Conservation (phyloP, 2,329 filamentous ascomycete genomes). For the Fusarium chaquense region DNA sequence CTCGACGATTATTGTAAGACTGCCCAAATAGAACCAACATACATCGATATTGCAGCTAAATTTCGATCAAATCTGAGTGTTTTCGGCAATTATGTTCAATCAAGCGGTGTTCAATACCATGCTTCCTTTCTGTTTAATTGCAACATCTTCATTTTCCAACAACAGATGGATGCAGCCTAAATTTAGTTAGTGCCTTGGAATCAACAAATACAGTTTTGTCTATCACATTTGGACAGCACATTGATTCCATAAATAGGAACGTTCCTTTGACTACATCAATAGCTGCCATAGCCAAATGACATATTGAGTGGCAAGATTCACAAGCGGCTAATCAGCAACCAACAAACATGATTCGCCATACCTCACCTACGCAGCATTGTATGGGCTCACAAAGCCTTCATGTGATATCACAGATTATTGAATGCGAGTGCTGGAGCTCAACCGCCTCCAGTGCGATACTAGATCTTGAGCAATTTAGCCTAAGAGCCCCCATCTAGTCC, state of each 20-base stretch:
- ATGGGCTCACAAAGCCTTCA: not conserved
- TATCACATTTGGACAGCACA: not conserved
- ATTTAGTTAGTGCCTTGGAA: not conserved
- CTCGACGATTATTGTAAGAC: not conserved
- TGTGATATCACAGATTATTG: not conserved
- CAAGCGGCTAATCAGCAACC: not conserved
- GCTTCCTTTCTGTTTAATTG: not conserved
- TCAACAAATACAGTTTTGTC: too few species aligned
- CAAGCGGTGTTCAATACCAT: too few species aligned
- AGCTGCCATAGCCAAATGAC: not conserved
- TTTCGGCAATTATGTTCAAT: not conserved
- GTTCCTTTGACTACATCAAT: too few species aligned
- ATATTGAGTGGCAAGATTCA: not conserved
- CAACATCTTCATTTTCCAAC: not conserved
- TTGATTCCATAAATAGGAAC: not conserved
- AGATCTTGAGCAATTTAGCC: slow-evolving; percentile 12
- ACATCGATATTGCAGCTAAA: not conserved
- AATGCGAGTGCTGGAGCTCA: not conserved
- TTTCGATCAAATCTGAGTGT: not conserved
- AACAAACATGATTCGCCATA: not conserved
- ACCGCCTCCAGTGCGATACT: not conserved
- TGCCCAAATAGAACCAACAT: not conserved
- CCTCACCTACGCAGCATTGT: not conserved
- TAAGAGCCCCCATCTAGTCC: slow-evolving; percentile 5
- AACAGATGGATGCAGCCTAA: not conserved